Percentiles rank a stretch among this genome's conserved stretches.
These are phyloP conservation scores for Cornus kousa DNA, from an alignment of 148 eudicot species.

Conservation along the genomic window DNA sequence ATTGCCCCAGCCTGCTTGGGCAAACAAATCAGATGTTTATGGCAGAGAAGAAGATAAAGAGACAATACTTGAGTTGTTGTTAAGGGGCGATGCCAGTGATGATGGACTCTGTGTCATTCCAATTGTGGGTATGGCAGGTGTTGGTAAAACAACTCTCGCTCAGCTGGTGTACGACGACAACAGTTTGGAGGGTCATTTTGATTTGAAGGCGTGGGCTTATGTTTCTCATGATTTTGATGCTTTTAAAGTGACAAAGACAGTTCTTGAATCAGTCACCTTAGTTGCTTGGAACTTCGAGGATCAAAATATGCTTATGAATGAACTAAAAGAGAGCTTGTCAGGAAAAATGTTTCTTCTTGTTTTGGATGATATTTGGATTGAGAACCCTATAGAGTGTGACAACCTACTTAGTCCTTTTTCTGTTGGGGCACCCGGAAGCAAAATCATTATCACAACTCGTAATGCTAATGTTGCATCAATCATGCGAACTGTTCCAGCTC, in stretches of 20 bases:
- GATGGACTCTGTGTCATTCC: constrained; percentile 16
- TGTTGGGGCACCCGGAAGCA: constrained; percentile 20
- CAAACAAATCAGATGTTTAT: constrained; percentile 8
- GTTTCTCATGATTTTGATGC: neutral
- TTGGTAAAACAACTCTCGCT: constrained; percentile 28
- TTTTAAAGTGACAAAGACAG: neutral
- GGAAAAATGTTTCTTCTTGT: constrained; percentile 19
- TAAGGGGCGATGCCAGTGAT: neutral
- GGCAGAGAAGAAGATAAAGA: constrained; percentile 25
- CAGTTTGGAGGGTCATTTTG: neutral
- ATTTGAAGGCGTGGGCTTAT: constrained; percentile 17
- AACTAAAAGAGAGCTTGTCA: neutral
- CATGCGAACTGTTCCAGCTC: constrained; percentile 14
- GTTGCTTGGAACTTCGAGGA: neutral
- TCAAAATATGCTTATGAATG: neutral
- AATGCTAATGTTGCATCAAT: neutral
- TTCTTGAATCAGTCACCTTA: neutral
- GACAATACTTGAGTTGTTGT: constrained; percentile 6
- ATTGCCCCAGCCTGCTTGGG: constrained; percentile 8
- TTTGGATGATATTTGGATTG: neutral
- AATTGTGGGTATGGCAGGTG: constrained; percentile 28
- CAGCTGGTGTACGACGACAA: constrained; percentile 18
- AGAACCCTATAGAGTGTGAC: neutral
- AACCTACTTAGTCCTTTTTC: neutral
- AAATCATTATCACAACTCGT: constrained; percentile 24